These are phyloP conservation scores for Aspergillus nidulans DNA, from an alignment of 495 filamentous ascomycete species.

Conservation along the genomic window DNA sequence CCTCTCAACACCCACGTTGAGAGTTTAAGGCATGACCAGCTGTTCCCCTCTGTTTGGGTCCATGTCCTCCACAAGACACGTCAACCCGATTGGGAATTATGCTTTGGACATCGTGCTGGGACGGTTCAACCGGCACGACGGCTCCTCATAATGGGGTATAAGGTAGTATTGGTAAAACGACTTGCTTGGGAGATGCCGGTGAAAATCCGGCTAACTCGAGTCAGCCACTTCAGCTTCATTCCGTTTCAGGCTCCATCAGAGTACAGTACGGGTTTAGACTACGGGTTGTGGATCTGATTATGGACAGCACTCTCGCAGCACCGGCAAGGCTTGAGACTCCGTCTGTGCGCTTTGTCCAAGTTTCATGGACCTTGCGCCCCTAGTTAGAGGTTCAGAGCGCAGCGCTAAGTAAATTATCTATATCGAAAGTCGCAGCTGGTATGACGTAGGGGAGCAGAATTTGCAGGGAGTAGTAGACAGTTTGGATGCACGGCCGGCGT, in stretches of 20 bases:
- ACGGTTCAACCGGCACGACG: neutral
- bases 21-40: neutral
- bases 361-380: neutral
- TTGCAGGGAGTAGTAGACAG: neutral
- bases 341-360: neutral
- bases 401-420: neutral
- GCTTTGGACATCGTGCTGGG: neutral
- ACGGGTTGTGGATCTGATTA: neutral
- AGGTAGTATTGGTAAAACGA: too few species aligned
- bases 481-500: neutral
- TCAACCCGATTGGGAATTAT: slow-evolving; percentile 8
- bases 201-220: neutral
- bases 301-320: neutral
- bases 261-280: neutral
- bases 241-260: neutral
- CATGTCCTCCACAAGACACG: neutral
- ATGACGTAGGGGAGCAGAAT: slow-evolving; percentile 4
- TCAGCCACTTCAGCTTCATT: neutral
- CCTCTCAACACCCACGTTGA: neutral
- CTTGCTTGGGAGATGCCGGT: neutral
- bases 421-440: neutral
- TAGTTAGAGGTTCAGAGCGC: neutral
- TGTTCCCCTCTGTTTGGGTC: neutral
- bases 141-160: neutral
- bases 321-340: neutral